Conservation (phyloP, 768 basidiomycete genomes). For the Trametes maxima region DNA sequence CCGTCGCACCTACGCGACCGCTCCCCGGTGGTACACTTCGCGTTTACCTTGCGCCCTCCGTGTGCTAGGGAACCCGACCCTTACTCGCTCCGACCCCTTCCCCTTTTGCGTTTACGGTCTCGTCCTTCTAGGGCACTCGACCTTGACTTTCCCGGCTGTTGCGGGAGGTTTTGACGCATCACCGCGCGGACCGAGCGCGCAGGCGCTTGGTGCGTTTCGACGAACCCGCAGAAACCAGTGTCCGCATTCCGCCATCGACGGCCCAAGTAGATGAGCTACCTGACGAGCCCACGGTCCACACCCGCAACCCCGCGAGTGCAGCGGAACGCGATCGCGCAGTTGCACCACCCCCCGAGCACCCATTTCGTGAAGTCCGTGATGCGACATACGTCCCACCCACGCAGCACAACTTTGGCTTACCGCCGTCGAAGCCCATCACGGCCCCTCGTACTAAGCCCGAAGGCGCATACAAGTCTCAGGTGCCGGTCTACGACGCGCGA, state of each 20-base stretch:
- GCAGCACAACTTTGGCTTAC: not conserved
- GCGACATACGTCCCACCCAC: not conserved
- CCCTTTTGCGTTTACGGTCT: too few species aligned
- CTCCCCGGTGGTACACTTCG: too few species aligned
- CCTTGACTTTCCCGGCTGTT: too few species aligned
- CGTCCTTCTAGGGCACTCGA: too few species aligned
- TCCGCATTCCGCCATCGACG: not conserved
- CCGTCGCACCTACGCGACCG: too few species aligned
- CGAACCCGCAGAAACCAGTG: not conserved
- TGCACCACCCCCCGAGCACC: constrained; percentile 3
- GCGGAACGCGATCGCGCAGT: not conserved
- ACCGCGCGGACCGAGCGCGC: not conserved
- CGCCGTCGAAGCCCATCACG: not conserved
- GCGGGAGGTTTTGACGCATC: too few species aligned
- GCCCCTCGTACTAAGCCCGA: not conserved
- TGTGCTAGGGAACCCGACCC: too few species aligned
- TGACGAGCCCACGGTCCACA: not conserved
- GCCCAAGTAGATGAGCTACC: constrained; percentile 3
- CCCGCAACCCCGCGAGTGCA: not conserved
- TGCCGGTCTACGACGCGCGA: constrained; percentile 4
- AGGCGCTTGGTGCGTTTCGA: not conserved
- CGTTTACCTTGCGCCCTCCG: too few species aligned
- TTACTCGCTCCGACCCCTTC: too few species aligned
- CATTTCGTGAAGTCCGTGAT: not conserved
- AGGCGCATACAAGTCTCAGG: constrained; percentile 1